Conservation (phyloP, 2,329 filamentous ascomycete genomes). For the Talaromyces pinophilus region DNA sequence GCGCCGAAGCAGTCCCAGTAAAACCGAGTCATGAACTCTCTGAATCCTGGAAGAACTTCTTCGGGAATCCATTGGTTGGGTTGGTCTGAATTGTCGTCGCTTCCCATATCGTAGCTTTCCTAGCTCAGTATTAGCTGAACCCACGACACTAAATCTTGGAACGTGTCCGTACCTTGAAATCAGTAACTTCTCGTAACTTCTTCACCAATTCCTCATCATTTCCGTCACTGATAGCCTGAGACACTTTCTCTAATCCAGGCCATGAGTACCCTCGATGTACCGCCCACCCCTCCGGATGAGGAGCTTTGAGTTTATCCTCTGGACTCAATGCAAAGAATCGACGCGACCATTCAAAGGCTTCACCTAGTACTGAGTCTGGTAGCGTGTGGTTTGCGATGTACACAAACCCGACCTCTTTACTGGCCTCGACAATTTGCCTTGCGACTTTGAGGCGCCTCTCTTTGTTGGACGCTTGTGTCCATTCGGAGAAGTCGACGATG, state of each 20-base stretch:
- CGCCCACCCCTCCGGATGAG: slow-evolving; percentile 50
- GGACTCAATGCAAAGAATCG: slow-evolving; percentile 66
- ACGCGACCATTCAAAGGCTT: slow-evolving; percentile 57
- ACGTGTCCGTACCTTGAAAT: slow-evolving; percentile 38
- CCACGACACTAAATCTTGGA: neutral
- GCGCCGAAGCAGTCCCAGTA: neutral
- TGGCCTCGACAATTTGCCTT: slow-evolving; percentile 71
- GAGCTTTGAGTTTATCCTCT: slow-evolving; percentile 69
- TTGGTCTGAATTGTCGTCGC: slow-evolving; percentile 59
- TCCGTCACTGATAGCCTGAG: slow-evolving; percentile 49
- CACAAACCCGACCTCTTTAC: slow-evolving; percentile 84
- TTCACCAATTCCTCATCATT: slow-evolving; percentile 53
- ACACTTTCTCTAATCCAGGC: slow-evolving; percentile 71
- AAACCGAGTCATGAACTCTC: slow-evolving; percentile 41
- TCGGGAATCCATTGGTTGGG: slow-evolving; percentile 78
- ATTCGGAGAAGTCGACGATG: neutral
- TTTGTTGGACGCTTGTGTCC: neutral
- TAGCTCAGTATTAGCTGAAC: slow-evolving; percentile 30
- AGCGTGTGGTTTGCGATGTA: slow-evolving; percentile 82
- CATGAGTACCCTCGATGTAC: slow-evolving; percentile 71
- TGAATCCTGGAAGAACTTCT: slow-evolving; percentile 62
- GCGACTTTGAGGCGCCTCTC: slow-evolving; percentile 55
- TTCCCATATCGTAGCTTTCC: slow-evolving; percentile 62
- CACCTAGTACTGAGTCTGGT: slow-evolving; percentile 56
- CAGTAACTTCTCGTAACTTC: slow-evolving; percentile 53